Conservation (phyloP, 306 rosid genomes). For the Acacia confusa region DNA sequence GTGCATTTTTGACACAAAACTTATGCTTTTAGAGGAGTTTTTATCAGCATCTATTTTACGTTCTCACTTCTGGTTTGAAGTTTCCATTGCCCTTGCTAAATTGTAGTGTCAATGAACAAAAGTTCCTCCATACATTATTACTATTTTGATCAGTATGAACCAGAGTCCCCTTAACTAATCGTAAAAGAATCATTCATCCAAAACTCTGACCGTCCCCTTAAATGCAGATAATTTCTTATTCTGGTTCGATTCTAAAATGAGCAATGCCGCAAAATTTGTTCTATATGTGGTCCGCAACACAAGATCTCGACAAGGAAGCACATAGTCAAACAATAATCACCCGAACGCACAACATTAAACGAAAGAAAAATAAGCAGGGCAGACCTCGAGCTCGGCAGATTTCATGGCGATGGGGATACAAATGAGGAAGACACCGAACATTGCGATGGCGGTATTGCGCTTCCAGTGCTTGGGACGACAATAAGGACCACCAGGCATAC, state of each 20-base stretch:
- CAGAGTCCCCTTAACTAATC: not conserved
- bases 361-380: not conserved
- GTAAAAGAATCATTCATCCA: not conserved
- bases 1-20: not conserved
- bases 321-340: not conserved
- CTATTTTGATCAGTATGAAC: not conserved
- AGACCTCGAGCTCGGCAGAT: conserved; percentile 96
- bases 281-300: not conserved
- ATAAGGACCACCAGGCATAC: conserved; percentile 89
- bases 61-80: not conserved
- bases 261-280: not conserved
- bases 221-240: not conserved
- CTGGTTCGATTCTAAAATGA: not conserved
- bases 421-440: conserved; percentile 80
- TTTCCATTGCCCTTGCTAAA: not conserved
- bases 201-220: not conserved
- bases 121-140: not conserved
- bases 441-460: conserved; percentile 92
- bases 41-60: not conserved
- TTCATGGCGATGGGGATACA: conserved; percentile 95
- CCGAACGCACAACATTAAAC: not conserved
- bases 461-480: conserved; percentile 96
- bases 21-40: not conserved
- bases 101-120: not conserved
- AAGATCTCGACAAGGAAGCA: not conserved